These are phyloP conservation scores for Monosporascus sp. DNA, from an alignment of 2,329 filamentous ascomycete genomes.

Conservation along the genomic window DNA sequence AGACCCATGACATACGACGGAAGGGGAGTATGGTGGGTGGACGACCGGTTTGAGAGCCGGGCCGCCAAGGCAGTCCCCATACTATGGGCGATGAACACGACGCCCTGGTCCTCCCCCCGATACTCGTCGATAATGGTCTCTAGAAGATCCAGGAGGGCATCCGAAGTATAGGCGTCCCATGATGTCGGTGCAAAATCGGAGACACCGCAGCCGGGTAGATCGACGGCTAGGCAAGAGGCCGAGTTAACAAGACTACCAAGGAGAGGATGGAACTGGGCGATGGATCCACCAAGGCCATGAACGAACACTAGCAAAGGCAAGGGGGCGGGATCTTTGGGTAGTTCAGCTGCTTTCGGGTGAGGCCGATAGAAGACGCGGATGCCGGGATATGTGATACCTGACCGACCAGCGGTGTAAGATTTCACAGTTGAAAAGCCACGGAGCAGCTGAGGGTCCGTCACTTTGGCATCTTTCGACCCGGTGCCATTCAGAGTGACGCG, in stretches of 20 bases:
- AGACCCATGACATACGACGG: constrained; percentile 65
- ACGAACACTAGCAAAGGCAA: constrained; percentile 85
- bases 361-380: constrained; percentile 79
- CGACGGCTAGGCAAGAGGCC: constrained; percentile 79
- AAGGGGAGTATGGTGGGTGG: constrained; percentile 44
- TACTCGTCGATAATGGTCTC: constrained; percentile 69
- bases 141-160: constrained; percentile 70
- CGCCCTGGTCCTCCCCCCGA: constrained; percentile 63
- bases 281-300: constrained; percentile 88
- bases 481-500: constrained; percentile 10
- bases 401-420: constrained; percentile 64
- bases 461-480: constrained; percentile 34
- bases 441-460: constrained; percentile 73
- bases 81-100: constrained; percentile 82
- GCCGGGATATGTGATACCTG: constrained; percentile 61
- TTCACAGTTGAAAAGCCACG: constrained; percentile 67
- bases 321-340: constrained; percentile 66
- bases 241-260: constrained; percentile 76
- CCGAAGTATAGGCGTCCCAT: constrained; percentile 75
- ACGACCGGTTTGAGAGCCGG: constrained; percentile 52
- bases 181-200: constrained; percentile 66
- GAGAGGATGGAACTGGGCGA: constrained; percentile 80
- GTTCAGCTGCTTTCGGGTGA: constrained; percentile 76
- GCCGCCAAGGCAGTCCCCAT: constrained; percentile 80
- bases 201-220: constrained; percentile 83